A percentile compares a stretch with the other conserved stretches of the same genome.
These are phyloP conservation scores for Phytophthora hibernalis DNA, from an alignment of 352 stramenopile genomes.

Conservation along the genomic window DNA sequence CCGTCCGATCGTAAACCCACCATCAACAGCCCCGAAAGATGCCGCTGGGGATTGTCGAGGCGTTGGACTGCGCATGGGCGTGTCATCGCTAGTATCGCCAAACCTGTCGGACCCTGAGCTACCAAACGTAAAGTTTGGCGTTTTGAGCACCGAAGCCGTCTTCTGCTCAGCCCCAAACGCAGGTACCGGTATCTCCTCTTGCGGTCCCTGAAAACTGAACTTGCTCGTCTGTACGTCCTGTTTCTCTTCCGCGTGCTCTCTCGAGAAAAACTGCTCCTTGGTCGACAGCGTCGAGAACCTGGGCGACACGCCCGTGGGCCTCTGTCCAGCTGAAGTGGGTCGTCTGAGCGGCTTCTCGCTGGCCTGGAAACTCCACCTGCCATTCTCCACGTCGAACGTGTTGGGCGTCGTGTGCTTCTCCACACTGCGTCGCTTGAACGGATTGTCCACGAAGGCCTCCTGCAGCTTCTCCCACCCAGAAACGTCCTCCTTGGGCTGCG, in stretches of 20 bases:
- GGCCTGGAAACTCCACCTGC: slow-evolving; percentile 10
- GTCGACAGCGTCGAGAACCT: slow-evolving; percentile 20
- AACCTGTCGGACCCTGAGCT: not conserved
- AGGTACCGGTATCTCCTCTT: slow-evolving; percentile 17
- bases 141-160: not conserved
- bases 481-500: slow-evolving; percentile 9
- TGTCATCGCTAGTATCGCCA: slow-evolving; percentile 15
- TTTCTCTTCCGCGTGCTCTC: not conserved
- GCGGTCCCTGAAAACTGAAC: not conserved
- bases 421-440: slow-evolving; percentile 34
- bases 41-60: slow-evolving; percentile 1
- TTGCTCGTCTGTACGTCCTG: not conserved
- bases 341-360: slow-evolving; percentile 3
- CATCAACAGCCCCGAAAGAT: slow-evolving; percentile 10
- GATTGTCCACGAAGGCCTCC: slow-evolving; percentile 28
- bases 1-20: slow-evolving; percentile 29
- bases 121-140: slow-evolving; percentile 38
- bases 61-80: slow-evolving; percentile 31
- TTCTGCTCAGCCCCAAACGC: slow-evolving; percentile 13
- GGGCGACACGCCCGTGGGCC: slow-evolving; percentile 14
- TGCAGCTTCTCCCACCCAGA: slow-evolving; percentile 38
- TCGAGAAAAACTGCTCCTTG: slow-evolving; percentile 4
- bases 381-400: slow-evolving; percentile 17
- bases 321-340: not conserved
- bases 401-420: not conserved